Percentiles rank a stretch among this genome's conserved stretches.
phyloP scores from a whole-genome alignment of 805 yeast species.

The Kurtzmaniella cleridarum region DNA sequence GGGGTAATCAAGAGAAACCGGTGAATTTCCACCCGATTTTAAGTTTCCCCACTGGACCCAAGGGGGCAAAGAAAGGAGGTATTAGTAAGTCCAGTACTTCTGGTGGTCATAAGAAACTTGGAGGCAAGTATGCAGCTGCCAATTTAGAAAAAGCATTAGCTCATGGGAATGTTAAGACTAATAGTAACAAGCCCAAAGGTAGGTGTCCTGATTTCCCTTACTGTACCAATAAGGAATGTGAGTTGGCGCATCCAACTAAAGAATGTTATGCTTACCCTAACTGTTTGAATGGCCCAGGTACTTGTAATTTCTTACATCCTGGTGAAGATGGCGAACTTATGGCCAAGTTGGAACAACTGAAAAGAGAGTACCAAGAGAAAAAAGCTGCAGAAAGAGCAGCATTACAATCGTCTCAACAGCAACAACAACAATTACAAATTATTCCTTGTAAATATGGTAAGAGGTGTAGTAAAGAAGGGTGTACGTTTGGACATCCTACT shows the following conservation, averaged over 20 bases:
- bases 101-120: not conserved
- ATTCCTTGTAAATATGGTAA: slow-evolving; percentile 68
- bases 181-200: slow-evolving; percentile 43
- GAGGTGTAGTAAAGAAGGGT: slow-evolving; percentile 67
- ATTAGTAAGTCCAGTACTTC: not conserved
- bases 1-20: too few species aligned
- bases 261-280: slow-evolving; percentile 70
- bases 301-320: slow-evolving; percentile 79
- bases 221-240: slow-evolving; percentile 65
- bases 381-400: slow-evolving; percentile 20
- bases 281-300: slow-evolving; percentile 75
- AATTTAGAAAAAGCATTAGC: slow-evolving; percentile 39
- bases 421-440: slow-evolving; percentile 31
- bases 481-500: slow-evolving; percentile 91
- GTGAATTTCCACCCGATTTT: slow-evolving; percentile 3
- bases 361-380: slow-evolving; percentile 44
- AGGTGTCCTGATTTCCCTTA: slow-evolving; percentile 71
- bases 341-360: slow-evolving; percentile 61
- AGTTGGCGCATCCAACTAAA: slow-evolving; percentile 75
- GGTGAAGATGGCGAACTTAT: slow-evolving; percentile 75
- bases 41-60: slow-evolving; percentile 1
- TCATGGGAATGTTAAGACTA: slow-evolving; percentile 20
- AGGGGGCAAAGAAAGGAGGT: not conserved
- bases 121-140: slow-evolving; percentile 14
- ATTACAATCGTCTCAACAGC: slow-evolving; percentile 12